Conservation (phyloP, 805 yeast genomes). For the Metschnikowia koreensis region DNA sequence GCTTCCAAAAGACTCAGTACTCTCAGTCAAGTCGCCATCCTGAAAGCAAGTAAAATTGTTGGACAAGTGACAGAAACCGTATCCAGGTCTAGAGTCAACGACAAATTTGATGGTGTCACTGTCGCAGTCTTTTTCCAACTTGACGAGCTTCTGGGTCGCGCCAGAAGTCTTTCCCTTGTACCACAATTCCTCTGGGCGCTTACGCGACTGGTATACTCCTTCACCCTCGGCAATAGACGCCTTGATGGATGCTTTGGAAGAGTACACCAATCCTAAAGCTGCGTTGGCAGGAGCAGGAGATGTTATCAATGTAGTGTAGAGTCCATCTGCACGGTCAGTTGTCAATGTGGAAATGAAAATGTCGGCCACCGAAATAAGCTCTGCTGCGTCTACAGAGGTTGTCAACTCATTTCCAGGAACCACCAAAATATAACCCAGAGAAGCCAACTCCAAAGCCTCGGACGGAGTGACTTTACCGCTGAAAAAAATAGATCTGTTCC, state of each 20-base stretch:
- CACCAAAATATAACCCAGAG: constrained; percentile 36
- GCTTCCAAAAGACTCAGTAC: constrained; percentile 46
- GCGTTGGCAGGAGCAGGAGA: constrained; percentile 56
- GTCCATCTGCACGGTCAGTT: constrained; percentile 85
- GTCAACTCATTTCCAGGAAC: constrained; percentile 28
- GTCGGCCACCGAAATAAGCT: constrained; percentile 38
- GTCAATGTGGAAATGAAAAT: constrained; percentile 52
- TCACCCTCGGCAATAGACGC: constrained; percentile 78
- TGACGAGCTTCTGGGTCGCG: constrained; percentile 75
- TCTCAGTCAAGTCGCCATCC: constrained; percentile 34
- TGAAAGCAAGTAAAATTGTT: constrained; percentile 71
- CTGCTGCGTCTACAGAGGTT: constrained; percentile 22
- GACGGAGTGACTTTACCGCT: constrained; percentile 20
- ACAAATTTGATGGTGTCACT: constrained; percentile 84
- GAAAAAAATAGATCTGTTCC: constrained; percentile 31
- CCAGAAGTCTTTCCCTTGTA: constrained; percentile 96
- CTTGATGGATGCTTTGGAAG: constrained; percentile 75
- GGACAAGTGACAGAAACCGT: constrained; percentile 90
- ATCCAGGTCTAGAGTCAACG: constrained; percentile 75
- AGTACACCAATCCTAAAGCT: constrained; percentile 83
- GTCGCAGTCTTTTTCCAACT: constrained; percentile 82
- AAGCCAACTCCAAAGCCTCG: constrained; percentile 27
- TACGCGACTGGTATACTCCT: constrained; percentile 93
- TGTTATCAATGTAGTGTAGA: constrained; percentile 79
- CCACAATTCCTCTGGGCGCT: constrained; percentile 80